Evolutionary conservation across 192 early-diverging fungal species (phyloP), one percentile per base, ranked within the genome.

Genomic region (Linnemannia exigua): DNA sequence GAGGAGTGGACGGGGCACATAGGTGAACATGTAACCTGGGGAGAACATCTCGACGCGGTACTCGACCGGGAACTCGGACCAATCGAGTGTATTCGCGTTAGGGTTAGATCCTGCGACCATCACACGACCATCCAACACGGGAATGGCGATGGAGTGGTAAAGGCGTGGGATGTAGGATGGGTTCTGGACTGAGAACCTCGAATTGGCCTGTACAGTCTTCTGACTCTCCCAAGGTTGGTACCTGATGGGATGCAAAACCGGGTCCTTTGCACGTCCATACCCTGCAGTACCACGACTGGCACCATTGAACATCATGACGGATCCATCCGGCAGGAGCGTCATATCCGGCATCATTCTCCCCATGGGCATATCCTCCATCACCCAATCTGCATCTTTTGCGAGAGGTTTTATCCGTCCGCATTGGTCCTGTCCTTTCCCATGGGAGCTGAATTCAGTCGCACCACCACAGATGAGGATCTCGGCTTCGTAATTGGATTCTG

Each of bases 381-480:
- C 75, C 91, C 91, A 92, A 17, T 67, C 14, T 25, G 90, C 83
- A 3, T 87, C 46, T 35, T 76, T 28, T 52, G 69, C 75, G 17
- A 81, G 50, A 4, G 90, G 80, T 51, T 89, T 82, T 25, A 92
- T 89, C 22, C 90, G 82, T 35, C 88, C 91, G 68, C 91, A 92
- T 6, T 87, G 84, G 28, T 88, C 80, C n/a, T 91, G 89, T 0
- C 90, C 86, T 58, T 67, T 50, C 1, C 73, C 78, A 4, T 48
- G 72, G 0, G 51, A 69, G 20, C 76, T 79, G 52, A 90, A 84
- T 1, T 75, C 68, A 5, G 88, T 69, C 31, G 80, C 72, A 14
- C 94, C 94, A 36, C 94, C 94, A 69, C 94, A 95, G 61, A 94
- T 85, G 15, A 95, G 58, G 6, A 94, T 79, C 74, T 92, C 89